These are phyloP conservation scores for Medicago ruthenica DNA, from an alignment of 306 rosid species.

Conservation along the genomic window DNA sequence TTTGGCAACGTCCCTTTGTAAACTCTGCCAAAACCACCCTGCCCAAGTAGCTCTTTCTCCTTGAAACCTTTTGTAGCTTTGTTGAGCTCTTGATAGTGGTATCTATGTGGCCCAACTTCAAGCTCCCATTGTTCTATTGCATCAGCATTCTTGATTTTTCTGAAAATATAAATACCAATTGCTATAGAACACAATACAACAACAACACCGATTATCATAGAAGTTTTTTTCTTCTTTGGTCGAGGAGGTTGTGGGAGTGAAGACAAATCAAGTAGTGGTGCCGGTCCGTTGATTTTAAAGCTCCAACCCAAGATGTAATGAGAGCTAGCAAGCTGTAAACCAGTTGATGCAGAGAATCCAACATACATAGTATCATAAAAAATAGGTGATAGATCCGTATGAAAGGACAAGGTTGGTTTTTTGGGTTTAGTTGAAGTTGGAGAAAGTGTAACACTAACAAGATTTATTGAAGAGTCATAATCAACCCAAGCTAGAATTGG, in stretches of 20 bases:
- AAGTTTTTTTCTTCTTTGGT: constrained; percentile 58
- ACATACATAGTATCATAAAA: constrained; percentile 70
- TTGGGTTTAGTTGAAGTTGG: constrained; percentile 58
- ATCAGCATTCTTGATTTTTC: constrained; percentile 52
- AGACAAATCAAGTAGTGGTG: constrained; percentile 58
- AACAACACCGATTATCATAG: constrained; percentile 48
- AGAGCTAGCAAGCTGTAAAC: constrained; percentile 71
- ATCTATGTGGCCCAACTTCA: background rate
- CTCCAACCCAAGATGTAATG: too few relatives aligned
- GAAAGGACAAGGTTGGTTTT: constrained; percentile 57
- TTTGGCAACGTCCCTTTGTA: too few relatives aligned
- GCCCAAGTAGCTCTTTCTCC: too few relatives aligned
- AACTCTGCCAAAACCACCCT: too few relatives aligned
- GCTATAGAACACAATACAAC: constrained; percentile 42
- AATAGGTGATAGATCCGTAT: constrained; percentile 62
- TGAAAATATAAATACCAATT: constrained; percentile 46
- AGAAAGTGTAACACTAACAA: constrained; percentile 61
- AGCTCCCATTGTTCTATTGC: background rate
- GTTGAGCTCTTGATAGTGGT: constrained; percentile 54
- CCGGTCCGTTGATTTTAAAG: constrained; percentile 67
- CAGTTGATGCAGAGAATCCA: constrained; percentile 90
- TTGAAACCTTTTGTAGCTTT: too few relatives aligned
- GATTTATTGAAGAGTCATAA: constrained; percentile 57
- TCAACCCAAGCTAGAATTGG: constrained; percentile 77
- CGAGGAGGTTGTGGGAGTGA: constrained; percentile 67